Evolutionary conservation across 2,329 filamentous ascomycete genomes (phyloP), one percentile per base, ranked within the genome.

Genomic region (Hypoxylon sp.): DNA sequence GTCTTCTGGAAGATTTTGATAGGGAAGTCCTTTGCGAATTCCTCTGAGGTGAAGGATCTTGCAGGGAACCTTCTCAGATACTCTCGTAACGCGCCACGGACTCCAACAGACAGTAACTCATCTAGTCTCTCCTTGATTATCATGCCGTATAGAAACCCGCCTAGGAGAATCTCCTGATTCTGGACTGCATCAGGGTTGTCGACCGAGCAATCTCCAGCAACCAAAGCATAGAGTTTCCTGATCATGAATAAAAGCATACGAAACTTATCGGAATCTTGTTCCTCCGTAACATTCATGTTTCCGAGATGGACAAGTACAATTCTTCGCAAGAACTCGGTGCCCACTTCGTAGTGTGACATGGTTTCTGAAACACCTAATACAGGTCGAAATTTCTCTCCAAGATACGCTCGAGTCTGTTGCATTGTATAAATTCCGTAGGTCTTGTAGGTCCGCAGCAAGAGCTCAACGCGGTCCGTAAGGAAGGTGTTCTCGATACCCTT

Each of bases 161-260:
- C 95, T 1, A 99, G 88, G 24, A 99, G 85, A 64, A 98, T 91
- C 80, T 99, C 96, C 78, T 99, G 96, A 80, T 97, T 97, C 76
- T 97, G 94, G 17, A 98, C 91, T 10, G 96, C 94, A 86, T 99
- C 96, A 1, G 96, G 95, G 77, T 99, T 98, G 83, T 99, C 96
- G 3, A 94, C 90, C 3, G 94, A 88, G 79, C 95, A 98, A 71
- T 98, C 95, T 62, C 95, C 94, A 67, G 94, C 94, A 8, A 96
- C 95, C 53, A 99, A 85, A 13, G 94, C 89, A 77, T 99, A 99
- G 33, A 99, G 88, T 81, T 99, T 99, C 71, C 95, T 88, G 75
- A 94, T 92, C 94, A 98, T 98, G 82, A 98, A 97, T 47, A 98
- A 85, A 48, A 98, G 84, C 88, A 97, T 90, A 74, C 92, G 91